Percentiles rank a stretch among this genome's conserved stretches.
Evolutionary conservation across 192 early-diverging fungal species (phyloP).

Genomic region (Backusella australiensis): DNA sequence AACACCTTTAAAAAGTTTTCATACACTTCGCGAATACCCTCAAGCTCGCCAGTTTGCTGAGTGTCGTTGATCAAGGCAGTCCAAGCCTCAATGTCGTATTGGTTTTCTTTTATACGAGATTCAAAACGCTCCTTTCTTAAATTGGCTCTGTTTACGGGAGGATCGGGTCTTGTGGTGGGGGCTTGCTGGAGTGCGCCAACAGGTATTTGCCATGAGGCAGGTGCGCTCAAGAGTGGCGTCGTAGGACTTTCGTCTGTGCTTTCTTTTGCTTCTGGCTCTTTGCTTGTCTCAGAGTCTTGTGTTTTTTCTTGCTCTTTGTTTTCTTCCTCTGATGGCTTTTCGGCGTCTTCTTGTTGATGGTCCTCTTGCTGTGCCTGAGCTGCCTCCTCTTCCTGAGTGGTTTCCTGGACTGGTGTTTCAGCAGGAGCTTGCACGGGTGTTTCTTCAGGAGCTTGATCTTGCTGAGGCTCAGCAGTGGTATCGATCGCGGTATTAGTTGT

Average conservation of each 20-base stretch:
- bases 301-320: neutral
- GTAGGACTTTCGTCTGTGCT: neutral
- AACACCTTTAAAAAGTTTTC: slow-evolving; percentile 72
- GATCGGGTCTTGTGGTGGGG: neutral
- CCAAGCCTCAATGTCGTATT: slow-evolving; percentile 71
- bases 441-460: neutral
- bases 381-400: neutral
- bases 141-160: slow-evolving; percentile 12
- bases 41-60: slow-evolving; percentile 52
- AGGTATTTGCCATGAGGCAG: slow-evolving; percentile 49
- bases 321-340: neutral
- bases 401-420: neutral
- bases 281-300: neutral
- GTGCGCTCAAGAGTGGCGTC: slow-evolving; percentile 20
- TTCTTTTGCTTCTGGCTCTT: slow-evolving; percentile 1
- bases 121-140: slow-evolving; percentile 54
- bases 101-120: slow-evolving; percentile 48
- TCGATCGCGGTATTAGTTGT: neutral
- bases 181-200: slow-evolving; percentile 29
- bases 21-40: slow-evolving; percentile 61
- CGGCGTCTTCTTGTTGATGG: neutral
- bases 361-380: neutral
- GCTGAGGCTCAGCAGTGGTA: neutral
- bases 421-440: neutral
- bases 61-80: slow-evolving; percentile 57